phyloP scores from a whole-genome alignment of 208 protist species.

The Endotrypanum monterogeii region DNA sequence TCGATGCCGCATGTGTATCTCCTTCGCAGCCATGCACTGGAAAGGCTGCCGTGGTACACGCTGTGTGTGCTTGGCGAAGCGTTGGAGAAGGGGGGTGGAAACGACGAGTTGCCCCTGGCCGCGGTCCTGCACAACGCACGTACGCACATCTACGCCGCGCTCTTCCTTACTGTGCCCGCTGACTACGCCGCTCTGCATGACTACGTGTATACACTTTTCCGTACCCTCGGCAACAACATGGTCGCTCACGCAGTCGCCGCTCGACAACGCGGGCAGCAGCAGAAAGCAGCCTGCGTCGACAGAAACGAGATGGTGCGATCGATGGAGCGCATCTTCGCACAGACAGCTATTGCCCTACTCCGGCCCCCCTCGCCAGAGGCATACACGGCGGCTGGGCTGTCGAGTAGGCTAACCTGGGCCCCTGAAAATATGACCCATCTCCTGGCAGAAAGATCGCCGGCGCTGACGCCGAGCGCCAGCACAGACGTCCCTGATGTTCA shows the following conservation, averaged over 20 bases:
- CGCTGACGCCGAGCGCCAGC: neutral
- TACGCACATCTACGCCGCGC: neutral
- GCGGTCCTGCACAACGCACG: slow-evolving; percentile 7
- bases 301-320: neutral
- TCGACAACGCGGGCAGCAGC: neutral
- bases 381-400: slow-evolving; percentile 14
- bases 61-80: slow-evolving; percentile 25
- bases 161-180: slow-evolving; percentile 11
- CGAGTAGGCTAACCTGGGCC: neutral
- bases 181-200: slow-evolving; percentile 34
- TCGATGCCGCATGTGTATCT: slow-evolving; percentile 38
- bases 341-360: slow-evolving; percentile 18
- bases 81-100: neutral
- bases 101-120: neutral
- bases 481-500: slow-evolving; percentile 6
- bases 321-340: slow-evolving; percentile 4
- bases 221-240: slow-evolving; percentile 26
- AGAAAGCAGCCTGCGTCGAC: neutral
- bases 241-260: slow-evolving; percentile 13
- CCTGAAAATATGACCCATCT: neutral
- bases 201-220: slow-evolving; percentile 37
- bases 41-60: slow-evolving; percentile 45
- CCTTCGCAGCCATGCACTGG: slow-evolving; percentile 32
- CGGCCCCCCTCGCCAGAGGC: neutral
- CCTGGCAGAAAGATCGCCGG: neutral